phyloP scores from a whole-genome alignment of 306 rosid species.

The Trichosanthes cucumerina region DNA sequence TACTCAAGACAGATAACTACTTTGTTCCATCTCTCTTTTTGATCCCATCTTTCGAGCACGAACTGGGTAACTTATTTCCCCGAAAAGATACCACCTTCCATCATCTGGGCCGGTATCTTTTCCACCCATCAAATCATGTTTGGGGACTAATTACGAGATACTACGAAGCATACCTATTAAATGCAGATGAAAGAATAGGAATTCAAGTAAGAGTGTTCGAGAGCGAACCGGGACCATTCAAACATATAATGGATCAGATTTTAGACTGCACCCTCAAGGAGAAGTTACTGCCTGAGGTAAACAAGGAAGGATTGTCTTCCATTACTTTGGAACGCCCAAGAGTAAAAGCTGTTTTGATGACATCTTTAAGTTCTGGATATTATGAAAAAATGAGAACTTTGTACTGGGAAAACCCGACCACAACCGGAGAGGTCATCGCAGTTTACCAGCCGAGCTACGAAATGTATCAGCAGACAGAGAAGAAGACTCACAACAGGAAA shows the following conservation, averaged over 20 bases:
- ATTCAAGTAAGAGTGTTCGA: conserved; percentile 64
- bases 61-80: conserved; percentile 47
- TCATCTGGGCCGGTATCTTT: conserved; percentile 53
- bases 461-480: conserved; percentile 51
- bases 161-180: conserved; percentile 48
- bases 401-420: conserved; percentile 63
- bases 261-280: conserved; percentile 36
- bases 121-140: conserved; percentile 58
- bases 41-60: conserved; percentile 55
- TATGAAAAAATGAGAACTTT: conserved; percentile 42
- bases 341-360: conserved; percentile 45
- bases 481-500: conserved; percentile 46
- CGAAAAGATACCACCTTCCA: conserved; percentile 55
- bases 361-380: conserved; percentile 56
- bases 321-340: conserved; percentile 21
- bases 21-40: conserved; percentile 55
- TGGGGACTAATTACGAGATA: conserved; percentile 62
- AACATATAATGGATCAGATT: conserved; percentile 55
- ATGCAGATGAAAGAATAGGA: conserved; percentile 50
- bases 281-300: conserved; percentile 46
- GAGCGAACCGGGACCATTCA: conserved; percentile 41
- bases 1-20: conserved; percentile 61
- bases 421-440: conserved; percentile 45
- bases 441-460: conserved; percentile 70
- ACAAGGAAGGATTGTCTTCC: conserved; percentile 10